Conservation (phyloP, 139 green algal genomes). For the Spirogloea muscicola region DNA sequence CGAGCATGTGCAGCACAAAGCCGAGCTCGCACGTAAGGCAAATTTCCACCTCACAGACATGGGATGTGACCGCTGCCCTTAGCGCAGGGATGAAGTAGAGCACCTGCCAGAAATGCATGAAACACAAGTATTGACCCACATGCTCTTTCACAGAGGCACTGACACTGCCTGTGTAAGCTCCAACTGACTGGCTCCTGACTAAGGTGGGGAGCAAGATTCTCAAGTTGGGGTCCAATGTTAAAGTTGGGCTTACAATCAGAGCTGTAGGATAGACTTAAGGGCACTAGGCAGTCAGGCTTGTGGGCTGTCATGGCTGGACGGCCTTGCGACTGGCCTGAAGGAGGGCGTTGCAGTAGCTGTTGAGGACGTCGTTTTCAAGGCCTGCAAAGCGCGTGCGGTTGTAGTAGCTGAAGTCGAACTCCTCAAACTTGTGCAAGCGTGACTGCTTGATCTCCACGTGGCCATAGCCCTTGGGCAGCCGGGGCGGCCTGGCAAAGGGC, state of each 20-base stretch:
- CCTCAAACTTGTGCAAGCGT: constrained; percentile 42
- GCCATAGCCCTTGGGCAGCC: constrained; percentile 66
- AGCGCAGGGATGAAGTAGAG: constrained; percentile 81
- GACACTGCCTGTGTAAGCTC: too few relatives aligned
- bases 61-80: constrained; percentile 52
- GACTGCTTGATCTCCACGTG: constrained; percentile 58
- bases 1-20: constrained; percentile 89
- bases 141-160: too few relatives aligned
- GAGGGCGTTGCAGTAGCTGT: constrained; percentile 90
- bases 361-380: constrained; percentile 89
- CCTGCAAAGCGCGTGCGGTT: constrained; percentile 86
- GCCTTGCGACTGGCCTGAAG: constrained; percentile 72
- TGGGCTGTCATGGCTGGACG: too few relatives aligned
- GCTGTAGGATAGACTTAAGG: too few relatives aligned
- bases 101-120: constrained; percentile 55
- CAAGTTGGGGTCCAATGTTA: neutral
- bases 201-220: too few relatives aligned
- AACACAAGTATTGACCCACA: too few relatives aligned
- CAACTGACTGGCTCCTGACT: too few relatives aligned
- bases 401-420: constrained; percentile 65
- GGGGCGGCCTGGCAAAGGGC: too few relatives aligned
- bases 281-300: too few relatives aligned
- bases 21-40: constrained; percentile 78
- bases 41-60: constrained; percentile 76
- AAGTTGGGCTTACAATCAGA: too few relatives aligned